These are phyloP conservation scores for Flaveria ramosissima DNA, from an alignment of 129 eudicot genomes.

Conservation along the genomic window DNA sequence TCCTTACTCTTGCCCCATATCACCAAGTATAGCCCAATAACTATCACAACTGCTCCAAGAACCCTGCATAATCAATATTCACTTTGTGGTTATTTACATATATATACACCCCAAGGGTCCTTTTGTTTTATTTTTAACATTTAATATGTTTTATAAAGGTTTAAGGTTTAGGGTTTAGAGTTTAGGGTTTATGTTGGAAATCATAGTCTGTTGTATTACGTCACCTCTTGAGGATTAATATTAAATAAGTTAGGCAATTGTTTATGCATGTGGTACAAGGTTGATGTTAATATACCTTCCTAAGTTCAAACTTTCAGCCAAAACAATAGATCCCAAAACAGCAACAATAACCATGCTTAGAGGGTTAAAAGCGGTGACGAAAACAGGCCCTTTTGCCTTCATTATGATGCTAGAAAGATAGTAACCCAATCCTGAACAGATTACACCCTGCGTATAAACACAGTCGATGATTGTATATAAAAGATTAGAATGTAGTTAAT, in stretches of 20 bases:
- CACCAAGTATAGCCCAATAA: slow-evolving; percentile 55
- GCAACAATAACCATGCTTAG: slow-evolving; percentile 83
- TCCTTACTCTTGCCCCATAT: slow-evolving; percentile 80
- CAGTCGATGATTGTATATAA: background rate
- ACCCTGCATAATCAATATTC: slow-evolving; percentile 39
- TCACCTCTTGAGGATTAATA: background rate
- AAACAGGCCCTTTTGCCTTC: slow-evolving; percentile 84
- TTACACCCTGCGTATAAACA: slow-evolving; percentile 62
- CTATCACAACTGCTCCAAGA: slow-evolving; percentile 57
- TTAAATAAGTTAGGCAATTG: background rate
- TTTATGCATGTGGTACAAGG: background rate
- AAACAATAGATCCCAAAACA: slow-evolving; percentile 56
- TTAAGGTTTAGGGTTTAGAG: no score
- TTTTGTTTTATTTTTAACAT: background rate
- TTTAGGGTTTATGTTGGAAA: no score
- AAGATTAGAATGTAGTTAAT: background rate
- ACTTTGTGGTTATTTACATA: slow-evolving; percentile 7
- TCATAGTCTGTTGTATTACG: no score
- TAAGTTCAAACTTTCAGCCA: slow-evolving; percentile 63
- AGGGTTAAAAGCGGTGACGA: slow-evolving; percentile 85
- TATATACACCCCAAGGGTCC: slow-evolving; percentile 2
- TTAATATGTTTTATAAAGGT: no score
- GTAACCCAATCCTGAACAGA: slow-evolving; percentile 76
- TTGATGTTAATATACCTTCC: slow-evolving; percentile 62
- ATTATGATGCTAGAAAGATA: slow-evolving; percentile 73